Base-by-base conservation (phyloP, 148 eudicot species). In the Vaccinium corymbosum region DNA sequence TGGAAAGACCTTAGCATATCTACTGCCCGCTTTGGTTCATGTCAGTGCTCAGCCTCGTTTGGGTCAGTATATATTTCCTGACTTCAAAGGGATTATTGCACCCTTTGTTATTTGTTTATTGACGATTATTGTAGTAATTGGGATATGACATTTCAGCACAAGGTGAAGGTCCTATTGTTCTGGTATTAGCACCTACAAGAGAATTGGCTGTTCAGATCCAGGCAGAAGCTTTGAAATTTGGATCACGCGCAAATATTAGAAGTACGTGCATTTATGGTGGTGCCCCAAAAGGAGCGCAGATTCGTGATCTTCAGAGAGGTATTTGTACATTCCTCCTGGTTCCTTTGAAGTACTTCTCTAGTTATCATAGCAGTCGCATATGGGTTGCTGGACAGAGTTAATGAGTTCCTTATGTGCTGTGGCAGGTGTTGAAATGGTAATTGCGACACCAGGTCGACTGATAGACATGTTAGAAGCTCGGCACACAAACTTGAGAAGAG, bases 121-220 rank as follows among this genome's bases (percentile, higher is more conserved):
- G 77, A 14, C 35, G 76, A 3, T 78, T 20, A 20, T 72, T 66
- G 22, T 79, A 20, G 1, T 79, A n/a, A 55, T 61, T 6, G 46
- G 68, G 14, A 22, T 42, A 75, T 17, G 12, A 64, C 80, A 68
- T 83, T 79, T 51, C 91, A 97, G 99, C 88, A 49, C 93, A 89
- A 81, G 98, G 98, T 75, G 99, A 97, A 42, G 99, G 99, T 49
- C 98, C 99, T 70, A 90, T 95, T 82, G 99, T 91, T 42, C 83
- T 97, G 78, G 90, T 97, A 77, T 85, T 97, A 82, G 99, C 99
- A 52, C 99, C 99, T 62, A 97, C 99, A 78, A 91, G 99, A 89
- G 99, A 97, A 87, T 90, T 97, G 82, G 99, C 99, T 85, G 95
- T 97, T 86, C 99, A 97, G 86, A 97, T 97, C 87, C 98, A 97